These are phyloP conservation scores for Colletotrichum scovillei DNA, from an alignment of 2,329 filamentous ascomycete species.

Conservation along the genomic window DNA sequence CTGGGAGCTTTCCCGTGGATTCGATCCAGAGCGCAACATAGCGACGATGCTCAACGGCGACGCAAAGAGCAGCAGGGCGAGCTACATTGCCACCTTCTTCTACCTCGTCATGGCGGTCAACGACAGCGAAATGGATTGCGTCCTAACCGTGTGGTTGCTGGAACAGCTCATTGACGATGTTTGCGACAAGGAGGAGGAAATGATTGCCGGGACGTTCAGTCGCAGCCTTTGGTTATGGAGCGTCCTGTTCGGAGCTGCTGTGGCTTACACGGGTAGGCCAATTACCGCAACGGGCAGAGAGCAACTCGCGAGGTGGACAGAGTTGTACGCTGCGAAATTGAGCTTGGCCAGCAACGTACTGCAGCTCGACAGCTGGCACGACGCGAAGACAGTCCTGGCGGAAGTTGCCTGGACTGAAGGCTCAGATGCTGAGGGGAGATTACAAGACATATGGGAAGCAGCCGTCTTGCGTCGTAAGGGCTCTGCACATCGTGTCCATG, in stretches of 20 bases:
- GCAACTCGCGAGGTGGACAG: slow-evolving; percentile 51
- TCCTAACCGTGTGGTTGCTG: slow-evolving; percentile 57
- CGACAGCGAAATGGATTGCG: slow-evolving; percentile 53
- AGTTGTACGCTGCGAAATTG: slow-evolving; percentile 54
- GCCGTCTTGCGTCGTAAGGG: slow-evolving; percentile 43
- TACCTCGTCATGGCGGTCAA: slow-evolving; percentile 59
- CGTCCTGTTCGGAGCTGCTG: slow-evolving; percentile 57
- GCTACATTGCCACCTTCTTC: slow-evolving; percentile 59
- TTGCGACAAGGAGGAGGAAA: slow-evolving; percentile 51
- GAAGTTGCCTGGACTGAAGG: slow-evolving; percentile 54
- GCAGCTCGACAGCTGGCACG: slow-evolving; percentile 51
- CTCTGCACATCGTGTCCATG: background rate
- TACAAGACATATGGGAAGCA: slow-evolving; percentile 54
- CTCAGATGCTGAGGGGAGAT: slow-evolving; percentile 52
- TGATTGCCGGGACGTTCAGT: slow-evolving; percentile 54
- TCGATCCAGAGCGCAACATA: slow-evolving; percentile 46
- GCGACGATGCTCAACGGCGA: slow-evolving; percentile 49
- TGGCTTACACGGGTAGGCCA: slow-evolving; percentile 50
- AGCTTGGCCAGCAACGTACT: slow-evolving; percentile 51
- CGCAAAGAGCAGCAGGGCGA: slow-evolving; percentile 53
- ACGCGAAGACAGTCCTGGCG: slow-evolving; percentile 49
- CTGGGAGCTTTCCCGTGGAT: slow-evolving; percentile 50
- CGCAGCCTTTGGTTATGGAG: slow-evolving; percentile 59
- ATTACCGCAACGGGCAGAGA: slow-evolving; percentile 48
- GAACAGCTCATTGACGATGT: slow-evolving; percentile 58